Conservation (phyloP, 345 rosid genomes). For the Hibiscus syriacus region DNA sequence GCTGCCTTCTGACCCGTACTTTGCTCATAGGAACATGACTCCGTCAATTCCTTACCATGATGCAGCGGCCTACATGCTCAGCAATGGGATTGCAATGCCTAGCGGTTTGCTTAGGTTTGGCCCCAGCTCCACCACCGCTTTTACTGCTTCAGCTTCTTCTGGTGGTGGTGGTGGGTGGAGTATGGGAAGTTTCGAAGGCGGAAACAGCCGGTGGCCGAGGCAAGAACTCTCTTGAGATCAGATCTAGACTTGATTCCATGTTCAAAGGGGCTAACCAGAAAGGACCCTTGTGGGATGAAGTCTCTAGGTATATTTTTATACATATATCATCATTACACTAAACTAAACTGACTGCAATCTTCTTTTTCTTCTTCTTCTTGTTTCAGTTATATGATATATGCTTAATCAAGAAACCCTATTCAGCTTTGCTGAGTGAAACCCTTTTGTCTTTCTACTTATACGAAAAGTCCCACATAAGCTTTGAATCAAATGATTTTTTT, state of each 20-base stretch:
- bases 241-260: slow-evolving; percentile 66
- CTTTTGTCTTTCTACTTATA: neutral
- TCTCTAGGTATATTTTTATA: slow-evolving; percentile 62
- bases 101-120: neutral
- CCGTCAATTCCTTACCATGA: neutral
- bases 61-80: neutral
- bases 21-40: neutral
- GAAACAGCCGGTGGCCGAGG: slow-evolving; percentile 56
- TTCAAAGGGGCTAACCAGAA: no score
- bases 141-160: neutral
- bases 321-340: no score
- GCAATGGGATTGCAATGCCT: neutral
- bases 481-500: neutral
- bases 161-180: slow-evolving; percentile 6
- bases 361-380: no score
- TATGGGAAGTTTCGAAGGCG: slow-evolving; percentile 8
- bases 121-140: neutral
- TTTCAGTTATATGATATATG: no score
- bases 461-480: neutral
- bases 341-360: no score
- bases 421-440: neutral
- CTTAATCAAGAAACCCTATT: neutral
- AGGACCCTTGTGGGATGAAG: no score
- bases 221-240: slow-evolving; percentile 77
- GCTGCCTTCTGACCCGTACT: slow-evolving; percentile 12